A percentile compares a stretch with the other conserved stretches of the same genome.
These are phyloP conservation scores for Curvularia eragrostidis DNA, from an alignment of 2,329 filamentous ascomycete species.

Conservation along the genomic window DNA sequence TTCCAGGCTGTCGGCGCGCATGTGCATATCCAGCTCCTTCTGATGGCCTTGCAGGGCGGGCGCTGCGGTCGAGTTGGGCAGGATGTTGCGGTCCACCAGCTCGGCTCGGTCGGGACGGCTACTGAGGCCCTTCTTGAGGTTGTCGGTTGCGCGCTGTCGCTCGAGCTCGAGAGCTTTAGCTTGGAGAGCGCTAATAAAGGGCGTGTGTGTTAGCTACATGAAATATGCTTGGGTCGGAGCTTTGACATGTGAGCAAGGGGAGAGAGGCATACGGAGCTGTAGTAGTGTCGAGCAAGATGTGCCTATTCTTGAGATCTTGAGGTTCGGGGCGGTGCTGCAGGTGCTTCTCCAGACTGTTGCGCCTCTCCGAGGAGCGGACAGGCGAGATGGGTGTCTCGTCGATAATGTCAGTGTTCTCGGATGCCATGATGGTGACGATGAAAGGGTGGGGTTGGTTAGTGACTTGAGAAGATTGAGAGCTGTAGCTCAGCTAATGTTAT, in stretches of 20 bases:
- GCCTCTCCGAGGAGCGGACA: slow-evolving; percentile 64
- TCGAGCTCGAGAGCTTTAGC: slow-evolving; percentile 68
- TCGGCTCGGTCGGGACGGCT: slow-evolving; percentile 73
- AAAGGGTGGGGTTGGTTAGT: slow-evolving; percentile 15
- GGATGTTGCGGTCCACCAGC: slow-evolving; percentile 85
- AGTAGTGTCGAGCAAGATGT: slow-evolving; percentile 71
- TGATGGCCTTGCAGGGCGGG: slow-evolving; percentile 81
- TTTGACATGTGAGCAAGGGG: not conserved
- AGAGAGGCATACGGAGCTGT: slow-evolving; percentile 65
- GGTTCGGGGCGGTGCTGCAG: slow-evolving; percentile 57
- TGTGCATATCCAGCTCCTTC: slow-evolving; percentile 84
- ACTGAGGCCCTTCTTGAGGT: slow-evolving; percentile 68
- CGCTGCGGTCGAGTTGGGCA: slow-evolving; percentile 78
- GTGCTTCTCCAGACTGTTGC: slow-evolving; percentile 59
- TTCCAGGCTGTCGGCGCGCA: slow-evolving; percentile 85
- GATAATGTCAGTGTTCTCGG: slow-evolving; percentile 35
- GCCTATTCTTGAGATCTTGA: slow-evolving; percentile 70
- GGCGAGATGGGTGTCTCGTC: slow-evolving; percentile 53
- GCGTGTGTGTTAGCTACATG: slow-evolving; percentile 5
- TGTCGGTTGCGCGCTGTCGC: slow-evolving; percentile 68
- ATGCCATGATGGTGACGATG: slow-evolving; percentile 34
- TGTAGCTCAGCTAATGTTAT: not conserved
- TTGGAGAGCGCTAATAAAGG: slow-evolving; percentile 63
- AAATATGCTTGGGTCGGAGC: not conserved
- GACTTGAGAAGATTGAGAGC: slow-evolving; percentile 1